Conservation (phyloP, 345 rosid species). For the Corchorus olitorius region DNA sequence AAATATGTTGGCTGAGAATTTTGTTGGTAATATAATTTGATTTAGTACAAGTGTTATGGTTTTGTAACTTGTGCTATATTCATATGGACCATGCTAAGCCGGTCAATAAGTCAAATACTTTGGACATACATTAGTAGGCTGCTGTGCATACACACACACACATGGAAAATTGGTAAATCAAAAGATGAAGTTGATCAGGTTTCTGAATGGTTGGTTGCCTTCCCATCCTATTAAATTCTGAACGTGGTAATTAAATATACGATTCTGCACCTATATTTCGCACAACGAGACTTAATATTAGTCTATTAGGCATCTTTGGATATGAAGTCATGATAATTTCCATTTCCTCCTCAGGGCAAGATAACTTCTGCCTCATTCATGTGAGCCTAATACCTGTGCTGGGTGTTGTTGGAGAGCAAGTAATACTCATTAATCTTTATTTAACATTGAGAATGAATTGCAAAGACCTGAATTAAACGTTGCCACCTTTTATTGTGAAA, state of each 20-base stretch:
- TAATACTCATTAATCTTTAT: conserved; percentile 32
- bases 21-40: neutral
- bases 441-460: neutral
- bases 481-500: neutral
- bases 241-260: neutral
- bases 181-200: conserved; percentile 3
- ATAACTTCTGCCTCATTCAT: conserved; percentile 92
- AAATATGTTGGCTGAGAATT: conserved; percentile 2
- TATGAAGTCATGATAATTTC: conserved; percentile 24
- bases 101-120: neutral
- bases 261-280: conserved; percentile 1
- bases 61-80: neutral
- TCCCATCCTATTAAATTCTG: neutral
- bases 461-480: conserved; percentile 1
- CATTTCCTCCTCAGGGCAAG: conserved; percentile 58
- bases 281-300: neutral
- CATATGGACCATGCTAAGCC: neutral
- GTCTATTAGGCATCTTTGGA: neutral
- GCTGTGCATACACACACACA: neutral
- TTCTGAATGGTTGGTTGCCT: neutral
- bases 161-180: neutral
- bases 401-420: conserved; percentile 98
- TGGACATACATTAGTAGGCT: neutral
- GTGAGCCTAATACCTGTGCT: conserved; percentile 96
- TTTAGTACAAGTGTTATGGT: neutral